A percentile compares a stretch with the other conserved stretches of the same genome.
These are phyloP conservation scores for Moesziomyces parantarcticus DNA, from an alignment of 1,284 basidiomycete genomes.

Conservation along the genomic window DNA sequence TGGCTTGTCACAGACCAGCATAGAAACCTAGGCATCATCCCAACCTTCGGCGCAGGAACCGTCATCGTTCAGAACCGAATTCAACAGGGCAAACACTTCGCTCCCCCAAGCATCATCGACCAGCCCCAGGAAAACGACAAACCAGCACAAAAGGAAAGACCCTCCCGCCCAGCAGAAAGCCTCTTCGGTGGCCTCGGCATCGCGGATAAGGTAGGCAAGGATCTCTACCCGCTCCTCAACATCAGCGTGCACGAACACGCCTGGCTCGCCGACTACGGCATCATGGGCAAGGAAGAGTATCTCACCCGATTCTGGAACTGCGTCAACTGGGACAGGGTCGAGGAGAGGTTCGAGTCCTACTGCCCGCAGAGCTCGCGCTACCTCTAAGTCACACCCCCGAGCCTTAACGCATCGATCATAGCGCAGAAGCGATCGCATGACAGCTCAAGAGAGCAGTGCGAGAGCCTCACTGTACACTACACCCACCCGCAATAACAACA, in stretches of 20 bases:
- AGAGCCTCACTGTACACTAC: constrained; percentile 39
- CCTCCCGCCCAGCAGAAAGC: constrained; percentile 24
- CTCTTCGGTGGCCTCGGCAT: constrained; percentile 38
- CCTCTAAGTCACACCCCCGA: too few relatives aligned
- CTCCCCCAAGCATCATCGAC: constrained; percentile 55
- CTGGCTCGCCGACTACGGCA: constrained; percentile 88
- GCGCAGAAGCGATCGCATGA: too few relatives aligned
- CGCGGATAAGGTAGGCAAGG: constrained; percentile 70
- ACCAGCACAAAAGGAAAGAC: too few relatives aligned
- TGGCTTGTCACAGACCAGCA: constrained; percentile 82
- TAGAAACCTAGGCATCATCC: constrained; percentile 77
- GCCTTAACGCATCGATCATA: too few relatives aligned
- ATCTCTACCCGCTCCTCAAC: constrained; percentile 82
- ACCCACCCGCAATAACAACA: neutral
- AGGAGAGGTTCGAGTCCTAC: constrained; percentile 49
- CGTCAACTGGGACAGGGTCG: constrained; percentile 78
- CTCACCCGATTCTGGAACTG: constrained; percentile 87
- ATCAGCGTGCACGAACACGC: constrained; percentile 89
- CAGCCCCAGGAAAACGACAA: constrained; percentile 7
- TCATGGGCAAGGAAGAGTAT: constrained; percentile 94
- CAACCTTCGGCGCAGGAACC: constrained; percentile 90
- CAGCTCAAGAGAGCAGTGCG: too few relatives aligned
- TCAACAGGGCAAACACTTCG: constrained; percentile 53
- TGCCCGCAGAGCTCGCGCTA: constrained; percentile 37
- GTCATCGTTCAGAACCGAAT: constrained; percentile 75